Conservation (phyloP, 805 yeast genomes). For the Cyberlindnera maclurae region DNA sequence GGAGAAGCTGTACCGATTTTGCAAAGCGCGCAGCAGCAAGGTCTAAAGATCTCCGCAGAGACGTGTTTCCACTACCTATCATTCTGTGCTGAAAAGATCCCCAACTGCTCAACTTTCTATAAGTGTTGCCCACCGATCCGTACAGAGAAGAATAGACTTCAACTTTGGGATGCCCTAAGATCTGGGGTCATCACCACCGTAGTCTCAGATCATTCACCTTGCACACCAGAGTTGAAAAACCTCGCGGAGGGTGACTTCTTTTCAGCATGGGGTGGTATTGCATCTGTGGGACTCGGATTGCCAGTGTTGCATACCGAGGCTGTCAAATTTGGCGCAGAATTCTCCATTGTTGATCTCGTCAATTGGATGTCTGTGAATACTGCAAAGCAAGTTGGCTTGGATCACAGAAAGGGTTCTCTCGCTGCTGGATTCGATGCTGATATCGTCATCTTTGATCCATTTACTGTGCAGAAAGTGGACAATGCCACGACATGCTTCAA, state of each 20-base stretch:
- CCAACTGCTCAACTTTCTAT: constrained; percentile 72
- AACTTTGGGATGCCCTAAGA: constrained; percentile 73
- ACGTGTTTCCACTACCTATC: constrained; percentile 92
- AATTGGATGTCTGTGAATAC: constrained; percentile 81
- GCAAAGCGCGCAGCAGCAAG: constrained; percentile 49
- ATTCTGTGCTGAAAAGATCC: constrained; percentile 68
- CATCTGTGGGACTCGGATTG: constrained; percentile 88
- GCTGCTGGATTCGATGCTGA: constrained; percentile 83
- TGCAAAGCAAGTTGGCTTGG: constrained; percentile 76
- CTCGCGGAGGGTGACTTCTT: constrained; percentile 80
- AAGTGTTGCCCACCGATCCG: constrained; percentile 97
- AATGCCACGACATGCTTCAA: constrained; percentile 63
- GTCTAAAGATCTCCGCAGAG: constrained; percentile 72
- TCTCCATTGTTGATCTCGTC: constrained; percentile 54
- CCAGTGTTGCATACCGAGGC: constrained; percentile 78
- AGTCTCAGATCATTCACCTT: constrained; percentile 94
- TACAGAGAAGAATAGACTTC: constrained; percentile 58
- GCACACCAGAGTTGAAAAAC: constrained; percentile 86
- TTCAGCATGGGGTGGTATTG: constrained; percentile 94
- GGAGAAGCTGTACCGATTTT: constrained; percentile 75
- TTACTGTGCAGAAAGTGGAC: constrained; percentile 38
- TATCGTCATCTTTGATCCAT: constrained; percentile 72
- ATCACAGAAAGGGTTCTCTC: constrained; percentile 65
- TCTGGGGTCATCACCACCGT: constrained; percentile 68
- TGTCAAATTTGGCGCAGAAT: constrained; percentile 40